These are phyloP conservation scores for Pseudogymnoascus sp. DNA, from an alignment of 2,329 filamentous ascomycete genomes.

Conservation along the genomic window DNA sequence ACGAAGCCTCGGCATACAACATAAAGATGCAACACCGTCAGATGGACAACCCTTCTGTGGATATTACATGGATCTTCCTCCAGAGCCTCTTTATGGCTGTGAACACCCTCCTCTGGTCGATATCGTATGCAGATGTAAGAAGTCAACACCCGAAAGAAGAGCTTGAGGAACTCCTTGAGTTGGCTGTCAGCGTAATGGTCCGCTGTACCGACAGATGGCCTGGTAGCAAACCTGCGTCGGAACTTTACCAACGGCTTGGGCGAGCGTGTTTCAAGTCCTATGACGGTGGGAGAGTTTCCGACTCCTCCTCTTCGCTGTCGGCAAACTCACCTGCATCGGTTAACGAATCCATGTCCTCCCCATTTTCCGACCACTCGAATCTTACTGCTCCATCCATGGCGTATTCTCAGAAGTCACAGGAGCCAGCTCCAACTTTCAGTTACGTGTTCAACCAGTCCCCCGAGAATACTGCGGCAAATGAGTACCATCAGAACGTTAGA, in stretches of 20 bases:
- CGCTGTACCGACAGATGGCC: constrained; percentile 85
- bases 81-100: constrained; percentile 84
- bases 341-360: constrained; percentile 39
- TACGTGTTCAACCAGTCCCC: constrained; percentile 50
- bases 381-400: constrained; percentile 28
- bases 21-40: constrained; percentile 75
- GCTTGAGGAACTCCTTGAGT: constrained; percentile 65
- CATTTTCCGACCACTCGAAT: constrained; percentile 34
- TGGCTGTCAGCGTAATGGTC: constrained; percentile 69
- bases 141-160: constrained; percentile 63
- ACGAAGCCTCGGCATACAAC: constrained; percentile 72
- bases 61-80: constrained; percentile 91
- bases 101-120: constrained; percentile 84
- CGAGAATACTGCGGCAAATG: constrained; percentile 32
- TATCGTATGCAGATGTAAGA: constrained; percentile 80
- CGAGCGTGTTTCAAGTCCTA: constrained; percentile 84
- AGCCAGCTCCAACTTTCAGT: constrained; percentile 45
- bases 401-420: constrained; percentile 31
- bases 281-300: constrained; percentile 45
- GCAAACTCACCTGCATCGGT: constrained; percentile 34
- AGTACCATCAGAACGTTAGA: constrained; percentile 14
- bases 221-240: constrained; percentile 72
- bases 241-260: constrained; percentile 80
- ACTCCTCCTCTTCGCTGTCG: constrained; percentile 41
- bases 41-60: constrained; percentile 65